Base-by-base conservation (phyloP, 371 early-diverging fungal genomes). In the Rhizopus microsporus region DNA sequence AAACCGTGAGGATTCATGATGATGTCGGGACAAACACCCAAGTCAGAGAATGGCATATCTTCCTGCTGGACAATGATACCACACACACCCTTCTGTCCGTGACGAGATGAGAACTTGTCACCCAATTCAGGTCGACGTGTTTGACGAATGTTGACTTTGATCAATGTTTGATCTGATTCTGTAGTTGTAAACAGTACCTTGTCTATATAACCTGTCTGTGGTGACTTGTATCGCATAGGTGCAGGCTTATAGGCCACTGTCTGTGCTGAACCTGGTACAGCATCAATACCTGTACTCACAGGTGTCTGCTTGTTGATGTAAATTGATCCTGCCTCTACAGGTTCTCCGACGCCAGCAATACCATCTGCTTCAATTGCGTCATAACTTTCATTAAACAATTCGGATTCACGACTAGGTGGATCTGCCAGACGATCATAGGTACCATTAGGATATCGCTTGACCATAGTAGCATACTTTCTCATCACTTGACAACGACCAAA, bases 1-100 rank as follows among this genome's bases (percentile, higher is more conserved):
- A 99, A 99, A 69, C 99, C 99, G 80, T 99, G 99, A 33, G 99
- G 99, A 80, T 99, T 99, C 99, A 99, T 99, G 77, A 99, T 97
- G 51, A 99, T 92, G 75, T 99, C 99, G 2, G 99, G 99, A 31
- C 83, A 83, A 15, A 99, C 85, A 44, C 99, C 99, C 38, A 84
- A 70, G 69, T 98, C 99, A n/a, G 90, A 85, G 77, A 99, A 99
- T 16, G 99, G 99, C 96, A 99, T 92, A 73, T 99, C 99, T 69
- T 94, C 97, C 63, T 95, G 95, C 56, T 90, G 87, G 34, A 97
- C 98, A 72, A 98, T 96, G 55, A 97, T 89, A 51, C 99, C 99
- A 66, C 96, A 93, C 13, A 99, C 98, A 63, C 99, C 99, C 74
- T 99, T 99, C 68, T 99, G 99, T 38, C 99, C 99, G 87, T 99